Conservation (phyloP, 345 rosid species). For the Rhizophora apiculata region DNA sequence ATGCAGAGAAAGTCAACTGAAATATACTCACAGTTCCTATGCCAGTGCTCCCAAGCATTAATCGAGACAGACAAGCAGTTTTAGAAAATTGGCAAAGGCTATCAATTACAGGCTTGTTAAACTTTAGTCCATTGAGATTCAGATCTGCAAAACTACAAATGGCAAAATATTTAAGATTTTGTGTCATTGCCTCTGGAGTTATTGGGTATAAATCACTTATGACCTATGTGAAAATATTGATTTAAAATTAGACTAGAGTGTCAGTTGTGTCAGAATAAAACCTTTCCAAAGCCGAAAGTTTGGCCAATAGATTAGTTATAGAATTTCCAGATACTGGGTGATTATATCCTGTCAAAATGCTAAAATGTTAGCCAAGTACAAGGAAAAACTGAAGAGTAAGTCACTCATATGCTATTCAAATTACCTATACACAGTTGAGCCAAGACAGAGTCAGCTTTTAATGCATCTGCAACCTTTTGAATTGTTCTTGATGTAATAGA, state of each 20-base stretch:
- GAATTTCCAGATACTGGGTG: conserved; percentile 62
- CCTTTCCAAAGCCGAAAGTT: conserved; percentile 64
- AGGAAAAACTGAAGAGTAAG: conserved; percentile 7
- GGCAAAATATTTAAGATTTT: conserved; percentile 13
- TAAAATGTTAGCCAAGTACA: conserved; percentile 13
- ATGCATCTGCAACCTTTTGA: conserved; percentile 66
- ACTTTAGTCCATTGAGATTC: conserved; percentile 73
- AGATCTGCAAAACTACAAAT: conserved; percentile 67
- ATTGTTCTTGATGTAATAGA: conserved; percentile 81
- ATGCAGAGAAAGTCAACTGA: neutral
- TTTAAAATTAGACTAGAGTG: neutral
- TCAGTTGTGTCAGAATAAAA: conserved; percentile 7
- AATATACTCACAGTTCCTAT: conserved; percentile 65
- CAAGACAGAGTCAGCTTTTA: conserved; percentile 53
- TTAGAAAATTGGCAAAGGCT: conserved; percentile 68
- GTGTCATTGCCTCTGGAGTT: neutral
- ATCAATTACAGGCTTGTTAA: conserved; percentile 57
- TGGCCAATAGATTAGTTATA: conserved; percentile 53
- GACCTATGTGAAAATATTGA: neutral
- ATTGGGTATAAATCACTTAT: conserved; percentile 1
- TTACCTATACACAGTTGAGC: conserved; percentile 77
- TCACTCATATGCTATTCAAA: conserved; percentile 11
- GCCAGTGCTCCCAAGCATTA: conserved; percentile 72
- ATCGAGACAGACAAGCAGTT: conserved; percentile 54
- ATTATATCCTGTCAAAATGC: conserved; percentile 57